These are phyloP conservation scores for Suhomyces chickasaworum DNA, from an alignment of 1,139 yeast genomes.

Conservation along the genomic window DNA sequence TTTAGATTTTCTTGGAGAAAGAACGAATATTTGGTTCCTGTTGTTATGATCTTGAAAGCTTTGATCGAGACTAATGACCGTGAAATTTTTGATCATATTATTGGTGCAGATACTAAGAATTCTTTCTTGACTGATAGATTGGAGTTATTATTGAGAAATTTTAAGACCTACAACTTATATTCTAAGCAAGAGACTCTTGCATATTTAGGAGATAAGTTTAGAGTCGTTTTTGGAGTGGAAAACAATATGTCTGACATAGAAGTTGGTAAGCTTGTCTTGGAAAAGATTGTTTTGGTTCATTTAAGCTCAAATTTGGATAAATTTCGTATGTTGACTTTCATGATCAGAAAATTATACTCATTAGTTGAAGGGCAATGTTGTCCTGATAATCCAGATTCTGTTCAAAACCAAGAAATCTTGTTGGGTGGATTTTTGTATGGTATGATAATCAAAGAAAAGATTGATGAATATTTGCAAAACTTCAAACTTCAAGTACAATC, in stretches of 20 bases:
- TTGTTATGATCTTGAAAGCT: conserved; percentile 88
- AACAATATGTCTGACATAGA: conserved; percentile 87
- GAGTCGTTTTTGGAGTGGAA: conserved; percentile 88
- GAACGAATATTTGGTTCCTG: conserved; percentile 93
- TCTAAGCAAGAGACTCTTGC: conserved; percentile 88
- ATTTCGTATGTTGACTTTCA: conserved; percentile 82
- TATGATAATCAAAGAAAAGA: conserved; percentile 93
- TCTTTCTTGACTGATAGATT: conserved; percentile 97
- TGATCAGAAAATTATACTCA: conserved; percentile 93
- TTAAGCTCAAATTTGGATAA: conserved; percentile 72
- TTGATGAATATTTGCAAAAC: conserved; percentile 84
- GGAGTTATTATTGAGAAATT: conserved; percentile 85
- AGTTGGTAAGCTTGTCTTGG: conserved; percentile 83
- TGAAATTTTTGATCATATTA: conserved; percentile 93
- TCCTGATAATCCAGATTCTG: conserved; percentile 98
- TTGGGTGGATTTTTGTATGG: conserved; percentile 96
- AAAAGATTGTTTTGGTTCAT: conserved; percentile 88
- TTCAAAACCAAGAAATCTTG: conserved; percentile 96
- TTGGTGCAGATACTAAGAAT: conserved; percentile 82
- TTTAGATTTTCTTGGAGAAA: conserved; percentile 97
- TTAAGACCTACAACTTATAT: conserved; percentile 75
- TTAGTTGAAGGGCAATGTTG: conserved; percentile 96
- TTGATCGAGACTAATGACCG: conserved; percentile 88
- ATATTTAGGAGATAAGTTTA: conserved; percentile 91
- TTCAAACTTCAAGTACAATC: conserved; percentile 74